phyloP scores from a whole-genome alignment of 2,329 filamentous ascomycete species.

The Rhynchosporium secalis region DNA sequence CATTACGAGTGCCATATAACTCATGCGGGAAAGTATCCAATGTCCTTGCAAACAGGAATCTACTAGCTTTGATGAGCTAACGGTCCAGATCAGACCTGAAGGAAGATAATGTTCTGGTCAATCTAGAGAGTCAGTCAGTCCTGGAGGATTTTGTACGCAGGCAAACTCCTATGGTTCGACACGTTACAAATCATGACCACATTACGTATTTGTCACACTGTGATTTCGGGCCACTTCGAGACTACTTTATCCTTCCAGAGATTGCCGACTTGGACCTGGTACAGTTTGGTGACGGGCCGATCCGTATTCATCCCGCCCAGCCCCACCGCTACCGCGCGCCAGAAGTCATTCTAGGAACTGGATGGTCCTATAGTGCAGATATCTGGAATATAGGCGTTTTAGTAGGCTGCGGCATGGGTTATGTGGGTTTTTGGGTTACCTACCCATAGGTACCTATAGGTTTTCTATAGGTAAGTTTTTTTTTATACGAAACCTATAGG shows the following conservation, averaged over 20 bases:
- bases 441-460: no score
- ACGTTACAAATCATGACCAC: not conserved
- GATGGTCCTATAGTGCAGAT: slow-evolving; percentile 9
- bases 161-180: not conserved
- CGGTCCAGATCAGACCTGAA: not conserved
- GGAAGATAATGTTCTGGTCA: not conserved
- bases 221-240: slow-evolving; percentile 8
- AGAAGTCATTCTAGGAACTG: slow-evolving; percentile 5
- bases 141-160: slow-evolving; percentile 1
- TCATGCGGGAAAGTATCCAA: slow-evolving; percentile 2
- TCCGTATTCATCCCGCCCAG: slow-evolving; percentile 3
- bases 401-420: no score
- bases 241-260: slow-evolving; percentile 11
- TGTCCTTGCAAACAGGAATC: slow-evolving; percentile 1
- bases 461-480: no score
- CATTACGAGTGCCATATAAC: slow-evolving; percentile 2
- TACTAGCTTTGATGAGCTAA: not conserved
- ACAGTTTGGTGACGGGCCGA: not conserved
- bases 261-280: slow-evolving; percentile 4
- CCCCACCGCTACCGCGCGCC: slow-evolving; percentile 1
- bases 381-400: slow-evolving; percentile 5
- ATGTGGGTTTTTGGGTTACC: no score
- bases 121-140: slow-evolving; percentile 7
- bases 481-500: no score
- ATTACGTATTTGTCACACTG: not conserved